phyloP scores from a whole-genome alignment of 768 basidiomycete species.

The Leccinum ochraceum region DNA sequence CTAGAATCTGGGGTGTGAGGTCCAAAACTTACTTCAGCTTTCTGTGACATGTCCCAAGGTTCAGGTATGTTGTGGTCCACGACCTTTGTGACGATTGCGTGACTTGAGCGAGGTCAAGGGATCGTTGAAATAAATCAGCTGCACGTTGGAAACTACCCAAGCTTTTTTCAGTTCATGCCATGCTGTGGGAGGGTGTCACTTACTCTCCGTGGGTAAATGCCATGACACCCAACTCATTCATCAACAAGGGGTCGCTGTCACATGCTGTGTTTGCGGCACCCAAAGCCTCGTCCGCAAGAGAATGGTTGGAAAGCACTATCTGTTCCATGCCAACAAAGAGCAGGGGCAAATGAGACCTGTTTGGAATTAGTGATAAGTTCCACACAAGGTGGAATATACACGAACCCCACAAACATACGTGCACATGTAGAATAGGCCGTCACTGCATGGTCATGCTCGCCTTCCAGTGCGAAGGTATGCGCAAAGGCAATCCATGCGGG shows the following conservation, averaged over 20 bases:
- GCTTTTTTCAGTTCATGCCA: constrained; percentile 3
- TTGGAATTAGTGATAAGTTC: constrained; percentile 9
- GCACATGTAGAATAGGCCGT: constrained; percentile 98
- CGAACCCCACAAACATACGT: constrained; percentile 90
- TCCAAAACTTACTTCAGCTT: constrained; percentile 63
- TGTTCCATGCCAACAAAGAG: constrained; percentile 99
- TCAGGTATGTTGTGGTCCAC: constrained; percentile 90
- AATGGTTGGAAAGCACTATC: constrained; percentile 81
- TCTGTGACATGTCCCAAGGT: constrained; percentile 87
- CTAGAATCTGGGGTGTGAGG: background rate
- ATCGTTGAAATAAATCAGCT: constrained; percentile 65
- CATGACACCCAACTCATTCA: constrained; percentile 94
- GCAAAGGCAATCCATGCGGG: constrained; percentile 98
- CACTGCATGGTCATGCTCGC: constrained; percentile 98
- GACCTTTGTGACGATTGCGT: constrained; percentile 83
- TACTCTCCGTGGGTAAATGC: constrained; percentile 85
- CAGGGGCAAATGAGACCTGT: constrained; percentile 91
- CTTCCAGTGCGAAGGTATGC: constrained; percentile 95
- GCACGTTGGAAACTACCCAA: constrained; percentile 73
- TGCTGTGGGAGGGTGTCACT: constrained; percentile 27
- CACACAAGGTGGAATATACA: background rate
- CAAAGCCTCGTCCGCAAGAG: constrained; percentile 86
- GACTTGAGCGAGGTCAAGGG: constrained; percentile 79
- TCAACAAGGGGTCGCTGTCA: constrained; percentile 82
- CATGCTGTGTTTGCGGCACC: constrained; percentile 81